Evolutionary conservation across 2,329 filamentous ascomycete genomes (phyloP), one percentile per base, ranked within the genome.

Genomic region (Colletotrichum orbiculare): DNA sequence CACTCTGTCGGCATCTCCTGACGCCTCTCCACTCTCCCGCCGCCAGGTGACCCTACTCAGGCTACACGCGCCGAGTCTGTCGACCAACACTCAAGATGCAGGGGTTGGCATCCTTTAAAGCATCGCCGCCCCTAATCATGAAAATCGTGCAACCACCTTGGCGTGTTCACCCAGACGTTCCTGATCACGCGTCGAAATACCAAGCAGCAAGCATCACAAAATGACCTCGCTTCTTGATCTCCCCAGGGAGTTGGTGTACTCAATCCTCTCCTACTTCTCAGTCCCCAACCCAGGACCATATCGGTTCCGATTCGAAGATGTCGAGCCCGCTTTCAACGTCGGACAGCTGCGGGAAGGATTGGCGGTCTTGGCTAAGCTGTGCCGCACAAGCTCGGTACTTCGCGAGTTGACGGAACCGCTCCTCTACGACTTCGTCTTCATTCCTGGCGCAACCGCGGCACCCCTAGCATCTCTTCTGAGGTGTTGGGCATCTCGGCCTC

Each of bases 141-240:
- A 25, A 25, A 25, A 25, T 25, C 25, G 25, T 25, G 25, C 25
- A 25, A 25, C 25, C 25, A 25, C 25, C 25, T 25, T 5, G 25
- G 25, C 25, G 25, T 25, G 25, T 25, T 25, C 25, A 25, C 25
- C 4, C 25, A 25, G 25, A 25, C 25, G 25, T 25, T 25, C 25
- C 25, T 25, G 25, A 25, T 25, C 25, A 25, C 25, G 25, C 25
- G 25, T 25, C 25, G 4, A 2, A 25, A 25, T 25, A 25, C 25
- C 25, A 25, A 53, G 17, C 8, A 17, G 11, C 37, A 13, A 25
- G 41, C 37, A 17, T 12, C 38, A 39, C 13, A 38, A n/a, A 8
- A 63, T 60, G 61, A 45, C 49, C 10, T 54, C 56, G 4, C 37
- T 64, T 13, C 56, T 54, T 9, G 47, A 39, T n/a, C 61, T 64